Evolutionary conservation across 225 moss, liverwort and hornwort species (phyloP).

Genomic region (Pseudisothecium myosuroides): DNA sequence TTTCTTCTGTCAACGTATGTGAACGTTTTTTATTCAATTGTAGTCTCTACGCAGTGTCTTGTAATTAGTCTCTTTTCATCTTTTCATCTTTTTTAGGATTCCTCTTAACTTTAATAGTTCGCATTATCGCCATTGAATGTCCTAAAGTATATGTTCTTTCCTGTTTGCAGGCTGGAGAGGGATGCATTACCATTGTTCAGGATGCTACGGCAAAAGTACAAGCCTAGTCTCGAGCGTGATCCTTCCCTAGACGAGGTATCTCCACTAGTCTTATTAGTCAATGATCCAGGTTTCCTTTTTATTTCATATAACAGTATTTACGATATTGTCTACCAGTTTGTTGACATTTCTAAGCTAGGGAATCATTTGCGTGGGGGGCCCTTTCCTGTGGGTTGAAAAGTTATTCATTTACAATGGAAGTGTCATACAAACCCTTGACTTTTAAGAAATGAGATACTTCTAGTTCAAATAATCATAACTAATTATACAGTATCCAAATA

Average conservation of each 20-base stretch:
- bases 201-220: slow-evolving; percentile 91
- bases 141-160: background rate
- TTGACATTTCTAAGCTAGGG: background rate
- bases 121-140: background rate
- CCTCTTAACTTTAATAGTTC: background rate
- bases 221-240: slow-evolving; percentile 89
- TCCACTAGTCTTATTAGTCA: background rate
- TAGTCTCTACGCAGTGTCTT: background rate
- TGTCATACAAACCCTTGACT: background rate
- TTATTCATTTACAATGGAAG: background rate
- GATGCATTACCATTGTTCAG: slow-evolving; percentile 84
- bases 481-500: background rate
- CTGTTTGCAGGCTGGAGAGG: slow-evolving; percentile 67
- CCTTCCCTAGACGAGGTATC: slow-evolving; percentile 85
- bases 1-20: slow-evolving; percentile 87
- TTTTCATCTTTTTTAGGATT: background rate
- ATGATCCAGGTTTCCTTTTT: background rate
- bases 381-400: background rate
- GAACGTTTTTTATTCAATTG: background rate
- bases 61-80: background rate
- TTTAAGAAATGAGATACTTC: background rate
- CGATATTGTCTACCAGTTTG: background rate
- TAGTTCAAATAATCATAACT: background rate
- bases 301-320: background rate
- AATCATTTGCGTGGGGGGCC: background rate